Conservation (phyloP, 1,139 yeast genomes). For the Kluyveromyces marxianus region DNA sequence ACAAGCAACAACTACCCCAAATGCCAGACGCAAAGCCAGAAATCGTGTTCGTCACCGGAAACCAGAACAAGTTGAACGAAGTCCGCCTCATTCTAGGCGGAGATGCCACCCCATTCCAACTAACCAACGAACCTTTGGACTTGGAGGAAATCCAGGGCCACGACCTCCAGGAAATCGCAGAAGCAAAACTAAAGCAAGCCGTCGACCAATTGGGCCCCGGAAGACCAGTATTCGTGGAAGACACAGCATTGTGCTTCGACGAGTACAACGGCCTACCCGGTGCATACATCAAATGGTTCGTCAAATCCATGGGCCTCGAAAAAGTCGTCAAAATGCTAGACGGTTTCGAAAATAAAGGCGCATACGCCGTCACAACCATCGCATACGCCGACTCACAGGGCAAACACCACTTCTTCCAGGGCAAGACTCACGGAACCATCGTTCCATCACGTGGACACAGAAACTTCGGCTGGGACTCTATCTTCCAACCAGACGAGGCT, state of each 20-base stretch:
- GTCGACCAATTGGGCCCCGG: slow-evolving; percentile 40
- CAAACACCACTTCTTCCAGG: slow-evolving; percentile 72
- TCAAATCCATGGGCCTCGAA: slow-evolving; percentile 58
- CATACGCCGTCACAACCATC: slow-evolving; percentile 85
- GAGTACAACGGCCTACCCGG: slow-evolving; percentile 89
- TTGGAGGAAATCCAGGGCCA: slow-evolving; percentile 89
- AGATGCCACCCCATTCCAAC: slow-evolving; percentile 33
- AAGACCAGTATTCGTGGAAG: slow-evolving; percentile 91
- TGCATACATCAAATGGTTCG: slow-evolving; percentile 87
- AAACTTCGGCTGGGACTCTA: slow-evolving; percentile 91
- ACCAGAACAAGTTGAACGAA: slow-evolving; percentile 79
- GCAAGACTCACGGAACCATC: slow-evolving; percentile 71
- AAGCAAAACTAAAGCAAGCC: slow-evolving; percentile 73
- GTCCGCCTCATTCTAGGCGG: slow-evolving; percentile 72
- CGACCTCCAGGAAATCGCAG: slow-evolving; percentile 64
- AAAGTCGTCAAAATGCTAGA: slow-evolving; percentile 71
- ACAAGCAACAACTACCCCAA: background rate
- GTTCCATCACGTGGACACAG: slow-evolving; percentile 68
- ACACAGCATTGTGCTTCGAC: slow-evolving; percentile 79
- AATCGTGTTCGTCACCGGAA: slow-evolving; percentile 66
- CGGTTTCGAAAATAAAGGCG: slow-evolving; percentile 77
- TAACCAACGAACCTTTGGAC: slow-evolving; percentile 61
- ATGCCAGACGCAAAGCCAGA: slow-evolving; percentile 5
- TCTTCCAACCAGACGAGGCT: slow-evolving; percentile 62
- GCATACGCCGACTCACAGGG: slow-evolving; percentile 87